A percentile compares a stretch with the other conserved stretches of the same genome.
Conservation (phyloP, 192 early-diverging fungal species). For the Mortierella antarctica region DNA sequence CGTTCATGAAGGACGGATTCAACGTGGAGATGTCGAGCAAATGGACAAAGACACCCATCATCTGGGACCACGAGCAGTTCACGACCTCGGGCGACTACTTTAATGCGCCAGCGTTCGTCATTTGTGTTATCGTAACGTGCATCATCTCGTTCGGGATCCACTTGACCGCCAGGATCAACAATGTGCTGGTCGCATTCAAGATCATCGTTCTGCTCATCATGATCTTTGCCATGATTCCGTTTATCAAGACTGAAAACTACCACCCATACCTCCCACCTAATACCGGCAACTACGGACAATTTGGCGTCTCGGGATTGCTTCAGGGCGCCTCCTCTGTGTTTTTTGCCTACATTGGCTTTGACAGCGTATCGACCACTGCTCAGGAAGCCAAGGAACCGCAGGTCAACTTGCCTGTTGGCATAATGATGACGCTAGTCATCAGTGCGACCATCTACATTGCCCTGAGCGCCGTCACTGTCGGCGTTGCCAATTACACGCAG, state of each 20-base stretch:
- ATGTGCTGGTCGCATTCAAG: slow-evolving; percentile 77
- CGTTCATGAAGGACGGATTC: slow-evolving; percentile 75
- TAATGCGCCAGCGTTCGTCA: slow-evolving; percentile 80
- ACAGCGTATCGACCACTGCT: slow-evolving; percentile 87
- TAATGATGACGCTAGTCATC: slow-evolving; percentile 79
- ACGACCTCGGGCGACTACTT: slow-evolving; percentile 63
- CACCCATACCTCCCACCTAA: slow-evolving; percentile 79
- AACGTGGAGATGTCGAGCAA: slow-evolving; percentile 55
- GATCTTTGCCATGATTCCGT: slow-evolving; percentile 79
- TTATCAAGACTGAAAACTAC: slow-evolving; percentile 78
- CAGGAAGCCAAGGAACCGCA: slow-evolving; percentile 86
- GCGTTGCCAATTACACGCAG: slow-evolving; percentile 70
- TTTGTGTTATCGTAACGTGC: slow-evolving; percentile 71
- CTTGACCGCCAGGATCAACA: slow-evolving; percentile 80
- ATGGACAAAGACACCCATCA: slow-evolving; percentile 78
- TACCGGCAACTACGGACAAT: slow-evolving; percentile 64
- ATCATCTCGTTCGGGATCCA: slow-evolving; percentile 79
- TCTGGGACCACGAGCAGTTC: slow-evolving; percentile 58
- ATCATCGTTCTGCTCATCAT: slow-evolving; percentile 79
- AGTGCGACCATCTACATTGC: slow-evolving; percentile 83
- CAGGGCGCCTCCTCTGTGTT: slow-evolving; percentile 82
- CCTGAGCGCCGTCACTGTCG: slow-evolving; percentile 72
- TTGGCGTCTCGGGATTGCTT: slow-evolving; percentile 77
- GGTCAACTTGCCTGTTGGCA: slow-evolving; percentile 88
- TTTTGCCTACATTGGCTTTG: slow-evolving; percentile 89